Conservation (phyloP, 2,329 filamentous ascomycete species). For the Corinectria fuckeliana region DNA sequence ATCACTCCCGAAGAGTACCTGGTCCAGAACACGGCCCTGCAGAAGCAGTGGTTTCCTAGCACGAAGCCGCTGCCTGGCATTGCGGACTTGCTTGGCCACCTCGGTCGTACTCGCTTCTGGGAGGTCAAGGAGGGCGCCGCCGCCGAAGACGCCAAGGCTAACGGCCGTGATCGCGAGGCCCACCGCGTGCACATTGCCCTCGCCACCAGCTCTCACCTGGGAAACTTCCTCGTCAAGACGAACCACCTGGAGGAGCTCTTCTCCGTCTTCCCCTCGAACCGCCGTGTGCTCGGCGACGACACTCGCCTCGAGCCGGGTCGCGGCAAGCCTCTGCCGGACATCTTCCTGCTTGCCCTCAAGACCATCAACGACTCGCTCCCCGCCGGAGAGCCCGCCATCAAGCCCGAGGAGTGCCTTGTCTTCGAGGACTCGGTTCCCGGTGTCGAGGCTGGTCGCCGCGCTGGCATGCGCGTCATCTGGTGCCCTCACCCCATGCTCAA, state of each 20-base stretch:
- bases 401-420: constrained; percentile 87
- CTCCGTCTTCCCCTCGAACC: constrained; percentile 69
- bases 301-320: constrained; percentile 74
- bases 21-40: constrained; percentile 64
- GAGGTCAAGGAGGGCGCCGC: constrained; percentile 43
- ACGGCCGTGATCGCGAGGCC: constrained; percentile 29
- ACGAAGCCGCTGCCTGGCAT: constrained; percentile 84
- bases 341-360: constrained; percentile 85
- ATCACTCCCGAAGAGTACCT: constrained; percentile 74
- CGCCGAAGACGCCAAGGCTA: constrained; percentile 26
- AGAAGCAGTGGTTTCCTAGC: constrained; percentile 73
- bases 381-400: constrained; percentile 68
- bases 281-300: constrained; percentile 87
- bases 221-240: constrained; percentile 82
- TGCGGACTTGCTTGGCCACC: constrained; percentile 66
- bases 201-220: constrained; percentile 77
- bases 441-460: constrained; percentile 86
- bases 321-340: constrained; percentile 96
- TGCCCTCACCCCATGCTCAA: constrained; percentile 82
- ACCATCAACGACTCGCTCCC: constrained; percentile 80
- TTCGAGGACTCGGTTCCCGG: constrained; percentile 96
- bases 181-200: constrained; percentile 78
- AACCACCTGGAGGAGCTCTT: constrained; percentile 64
- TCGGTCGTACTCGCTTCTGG: constrained; percentile 62
- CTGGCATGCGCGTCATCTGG: constrained; percentile 96